Evolutionary conservation across 1,284 basidiomycete species (phyloP).

Genomic region (Microbotryomycetes sp.): DNA sequence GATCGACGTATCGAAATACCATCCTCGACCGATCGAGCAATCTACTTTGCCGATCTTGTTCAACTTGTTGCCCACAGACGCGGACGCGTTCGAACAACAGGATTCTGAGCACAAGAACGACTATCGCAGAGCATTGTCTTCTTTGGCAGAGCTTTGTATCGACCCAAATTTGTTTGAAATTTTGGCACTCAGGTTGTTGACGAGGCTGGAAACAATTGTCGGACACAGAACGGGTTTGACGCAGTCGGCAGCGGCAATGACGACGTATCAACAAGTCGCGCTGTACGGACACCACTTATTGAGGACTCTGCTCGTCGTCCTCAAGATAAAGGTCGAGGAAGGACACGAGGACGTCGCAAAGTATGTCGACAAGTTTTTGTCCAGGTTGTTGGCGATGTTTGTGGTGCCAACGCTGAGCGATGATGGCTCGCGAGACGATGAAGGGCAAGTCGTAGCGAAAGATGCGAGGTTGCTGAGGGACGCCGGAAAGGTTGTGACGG

Average conservation of each 20-base stretch:
- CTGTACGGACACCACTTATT: slow-evolving; percentile 81
- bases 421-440: slow-evolving; percentile 31
- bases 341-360: slow-evolving; percentile 64
- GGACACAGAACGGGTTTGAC: slow-evolving; percentile 18
- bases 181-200: slow-evolving; percentile 67
- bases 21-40: slow-evolving; percentile 55
- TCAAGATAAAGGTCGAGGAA: slow-evolving; percentile 57
- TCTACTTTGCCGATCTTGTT: slow-evolving; percentile 76
- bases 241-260: slow-evolving; percentile 47
- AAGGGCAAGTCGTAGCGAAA: slow-evolving; percentile 44
- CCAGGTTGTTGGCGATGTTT: slow-evolving; percentile 62
- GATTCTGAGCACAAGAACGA: slow-evolving; percentile 52
- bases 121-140: slow-evolving; percentile 62
- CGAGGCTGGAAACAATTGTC: slow-evolving; percentile 62
- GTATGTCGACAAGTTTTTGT: slow-evolving; percentile 66
- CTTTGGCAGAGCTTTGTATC: slow-evolving; percentile 66
- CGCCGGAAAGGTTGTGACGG: slow-evolving; percentile 57
- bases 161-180: slow-evolving; percentile 74
- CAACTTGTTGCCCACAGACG: slow-evolving; percentile 47
- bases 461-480: slow-evolving; percentile 61
- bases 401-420: slow-evolving; percentile 45
- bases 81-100: slow-evolving; percentile 46
- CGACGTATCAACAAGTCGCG: no score
- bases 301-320: slow-evolving; percentile 55
- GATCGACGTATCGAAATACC: slow-evolving; percentile 54